phyloP scores from a whole-genome alignment of 2,329 filamentous ascomycete genomes.

The Monilinia vaccinii-corymbosi region DNA sequence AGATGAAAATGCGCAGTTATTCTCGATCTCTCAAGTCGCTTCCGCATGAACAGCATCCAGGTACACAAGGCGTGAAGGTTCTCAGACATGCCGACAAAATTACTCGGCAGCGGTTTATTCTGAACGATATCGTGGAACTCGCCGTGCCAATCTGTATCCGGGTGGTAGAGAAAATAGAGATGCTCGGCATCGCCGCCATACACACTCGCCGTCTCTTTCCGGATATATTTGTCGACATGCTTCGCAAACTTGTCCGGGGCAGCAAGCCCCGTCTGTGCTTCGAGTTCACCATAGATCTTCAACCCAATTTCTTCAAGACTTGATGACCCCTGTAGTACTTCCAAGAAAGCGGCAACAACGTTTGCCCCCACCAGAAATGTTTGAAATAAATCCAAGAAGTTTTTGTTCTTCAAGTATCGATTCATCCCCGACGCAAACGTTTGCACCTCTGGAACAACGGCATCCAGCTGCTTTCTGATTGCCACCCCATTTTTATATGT shows the following conservation, averaged over 20 bases:
- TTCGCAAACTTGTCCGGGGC: conserved; percentile 14
- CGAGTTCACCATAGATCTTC: conserved; percentile 10
- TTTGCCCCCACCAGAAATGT: conserved; percentile 9
- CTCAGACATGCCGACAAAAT: conserved; percentile 35
- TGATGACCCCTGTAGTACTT: conserved; percentile 6
- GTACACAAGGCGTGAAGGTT: conserved; percentile 34
- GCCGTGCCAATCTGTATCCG: conserved; percentile 36
- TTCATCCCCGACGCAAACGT: conserved; percentile 8
- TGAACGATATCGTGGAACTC: conserved; percentile 33
- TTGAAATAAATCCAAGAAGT: conserved; percentile 6
- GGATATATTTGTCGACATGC: conserved; percentile 13
- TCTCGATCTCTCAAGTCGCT: conserved; percentile 20
- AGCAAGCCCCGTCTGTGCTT: conserved; percentile 12
- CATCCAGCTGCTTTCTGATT: conserved; percentile 7
- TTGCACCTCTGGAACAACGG: conserved; percentile 9
- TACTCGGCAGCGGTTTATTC: conserved; percentile 28
- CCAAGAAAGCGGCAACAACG: conserved; percentile 9
- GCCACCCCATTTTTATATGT: conserved; percentile 10
- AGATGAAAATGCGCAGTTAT: conserved; percentile 30
- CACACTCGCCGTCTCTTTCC: conserved; percentile 9
- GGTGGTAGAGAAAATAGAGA: conserved; percentile 35
- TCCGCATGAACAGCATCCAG: conserved; percentile 29
- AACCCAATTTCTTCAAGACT: conserved; percentile 8
- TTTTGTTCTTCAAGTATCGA: conserved; percentile 10
- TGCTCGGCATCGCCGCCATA: conserved; percentile 24